phyloP scores from a whole-genome alignment of 495 filamentous ascomycete genomes.

The Podospora tetraspora region DNA sequence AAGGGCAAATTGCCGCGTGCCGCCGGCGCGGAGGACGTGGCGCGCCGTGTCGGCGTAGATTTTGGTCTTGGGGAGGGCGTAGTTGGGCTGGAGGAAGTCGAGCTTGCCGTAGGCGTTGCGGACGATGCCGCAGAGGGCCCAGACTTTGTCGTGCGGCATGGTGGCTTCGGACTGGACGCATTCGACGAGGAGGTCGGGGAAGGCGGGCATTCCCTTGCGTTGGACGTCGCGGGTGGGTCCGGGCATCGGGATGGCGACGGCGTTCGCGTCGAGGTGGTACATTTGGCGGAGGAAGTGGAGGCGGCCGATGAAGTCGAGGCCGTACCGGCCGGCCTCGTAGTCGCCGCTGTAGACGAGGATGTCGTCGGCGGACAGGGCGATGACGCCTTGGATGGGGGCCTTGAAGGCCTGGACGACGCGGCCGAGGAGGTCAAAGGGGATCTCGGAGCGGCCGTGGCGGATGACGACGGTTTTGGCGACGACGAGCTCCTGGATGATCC shows the following conservation, averaged over 20 bases:
- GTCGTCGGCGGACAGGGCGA: not conserved
- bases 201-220: not conserved
- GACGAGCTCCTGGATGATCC: conserved; percentile 5
- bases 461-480: not conserved
- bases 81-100: not conserved
- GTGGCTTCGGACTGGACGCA: conserved; percentile 3
- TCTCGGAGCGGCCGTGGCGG: conserved; percentile 1
- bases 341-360: not conserved
- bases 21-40: not conserved
- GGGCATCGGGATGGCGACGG: not conserved
- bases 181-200: conserved; percentile 3
- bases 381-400: not conserved
- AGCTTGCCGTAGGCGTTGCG: not conserved
- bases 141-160: conserved; percentile 5
- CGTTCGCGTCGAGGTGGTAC: not conserved
- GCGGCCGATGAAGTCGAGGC: conserved; percentile 2
- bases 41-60: not conserved
- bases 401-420: not conserved
- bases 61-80: not conserved
- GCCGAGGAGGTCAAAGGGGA: not conserved
- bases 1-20: not conserved
- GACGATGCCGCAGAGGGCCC: not conserved
- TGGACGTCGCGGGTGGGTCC: not conserved
- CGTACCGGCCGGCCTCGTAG: not conserved
- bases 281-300: not conserved